A percentile compares a stretch with the other conserved stretches of the same genome.
phyloP scores from a whole-genome alignment of 345 rosid genomes.

The Ceriops decandra region DNA sequence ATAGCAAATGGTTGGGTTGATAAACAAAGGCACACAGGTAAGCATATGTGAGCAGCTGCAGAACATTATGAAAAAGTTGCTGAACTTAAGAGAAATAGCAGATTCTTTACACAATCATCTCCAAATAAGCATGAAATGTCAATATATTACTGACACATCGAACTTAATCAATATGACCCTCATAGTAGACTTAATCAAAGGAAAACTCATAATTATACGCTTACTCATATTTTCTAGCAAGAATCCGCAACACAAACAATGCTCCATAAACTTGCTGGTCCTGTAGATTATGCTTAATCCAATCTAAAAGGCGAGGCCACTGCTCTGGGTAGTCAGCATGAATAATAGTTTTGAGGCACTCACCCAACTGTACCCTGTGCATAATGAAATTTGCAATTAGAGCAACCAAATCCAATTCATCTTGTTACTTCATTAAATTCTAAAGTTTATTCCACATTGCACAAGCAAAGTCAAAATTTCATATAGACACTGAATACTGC shows the following conservation, averaged over 20 bases:
- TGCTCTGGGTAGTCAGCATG: conserved; percentile 98
- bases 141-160: too few species aligned
- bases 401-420: conserved; percentile 4
- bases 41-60: too few species aligned
- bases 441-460: neutral
- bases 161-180: too few species aligned
- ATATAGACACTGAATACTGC: neutral
- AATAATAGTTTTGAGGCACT: conserved; percentile 89
- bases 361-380: conserved; percentile 89
- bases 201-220: conserved; percentile 19
- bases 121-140: too few species aligned
- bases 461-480: neutral
- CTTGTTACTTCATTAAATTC: neutral
- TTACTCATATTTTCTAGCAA: conserved; percentile 96
- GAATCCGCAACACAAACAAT: conserved; percentile 83
- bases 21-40: too few species aligned
- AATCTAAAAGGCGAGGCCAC: conserved; percentile 93
- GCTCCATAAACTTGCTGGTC: conserved; percentile 92
- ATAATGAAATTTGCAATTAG: conserved; percentile 3
- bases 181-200: neutral
- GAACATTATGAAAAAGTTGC: too few species aligned
- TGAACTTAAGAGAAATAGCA: too few species aligned
- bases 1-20: too few species aligned
- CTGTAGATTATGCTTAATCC: conserved; percentile 89
- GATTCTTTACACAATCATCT: too few species aligned